These are phyloP conservation scores for Mariannaea elegans DNA, from an alignment of 2,329 filamentous ascomycete genomes.

Conservation along the genomic window DNA sequence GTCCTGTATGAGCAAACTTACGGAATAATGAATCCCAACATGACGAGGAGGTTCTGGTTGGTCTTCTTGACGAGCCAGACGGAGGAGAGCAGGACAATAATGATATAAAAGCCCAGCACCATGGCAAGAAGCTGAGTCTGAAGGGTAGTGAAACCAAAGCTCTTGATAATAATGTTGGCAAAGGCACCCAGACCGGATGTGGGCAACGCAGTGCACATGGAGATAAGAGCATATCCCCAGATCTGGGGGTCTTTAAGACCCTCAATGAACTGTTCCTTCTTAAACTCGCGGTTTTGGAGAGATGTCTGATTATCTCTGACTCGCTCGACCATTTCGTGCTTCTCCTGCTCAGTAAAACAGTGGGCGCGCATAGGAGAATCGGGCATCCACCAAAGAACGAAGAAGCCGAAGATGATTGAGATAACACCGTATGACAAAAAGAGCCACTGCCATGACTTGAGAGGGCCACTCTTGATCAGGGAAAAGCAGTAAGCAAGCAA, in stretches of 20 bases:
- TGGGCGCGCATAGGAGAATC: constrained; percentile 77
- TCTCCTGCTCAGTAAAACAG: constrained; percentile 73
- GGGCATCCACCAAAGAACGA: constrained; percentile 71
- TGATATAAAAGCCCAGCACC: constrained; percentile 79
- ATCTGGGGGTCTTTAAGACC: constrained; percentile 72
- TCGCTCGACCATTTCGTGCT: constrained; percentile 69
- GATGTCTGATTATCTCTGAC: constrained; percentile 69
- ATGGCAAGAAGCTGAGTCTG: constrained; percentile 79
- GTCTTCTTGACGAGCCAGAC: constrained; percentile 75
- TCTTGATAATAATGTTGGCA: constrained; percentile 76
- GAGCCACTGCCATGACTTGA: constrained; percentile 74
- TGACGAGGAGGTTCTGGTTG: constrained; percentile 73
- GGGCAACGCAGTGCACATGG: constrained; percentile 76
- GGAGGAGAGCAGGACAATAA: constrained; percentile 72
- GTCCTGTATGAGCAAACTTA: constrained; percentile 42
- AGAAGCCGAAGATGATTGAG: constrained; percentile 70
- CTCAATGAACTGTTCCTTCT: constrained; percentile 56
- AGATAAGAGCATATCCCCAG: constrained; percentile 71
- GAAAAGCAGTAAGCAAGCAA: constrained; percentile 72
- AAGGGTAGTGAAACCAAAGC: constrained; percentile 71
- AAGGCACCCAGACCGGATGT: constrained; percentile 78
- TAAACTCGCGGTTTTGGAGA: constrained; percentile 63
- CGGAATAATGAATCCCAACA: constrained; percentile 73
- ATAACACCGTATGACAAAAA: constrained; percentile 73
- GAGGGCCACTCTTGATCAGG: constrained; percentile 59